phyloP scores from a whole-genome alignment of 2,329 filamentous ascomycete species.

The Tympanopsis confertula region DNA sequence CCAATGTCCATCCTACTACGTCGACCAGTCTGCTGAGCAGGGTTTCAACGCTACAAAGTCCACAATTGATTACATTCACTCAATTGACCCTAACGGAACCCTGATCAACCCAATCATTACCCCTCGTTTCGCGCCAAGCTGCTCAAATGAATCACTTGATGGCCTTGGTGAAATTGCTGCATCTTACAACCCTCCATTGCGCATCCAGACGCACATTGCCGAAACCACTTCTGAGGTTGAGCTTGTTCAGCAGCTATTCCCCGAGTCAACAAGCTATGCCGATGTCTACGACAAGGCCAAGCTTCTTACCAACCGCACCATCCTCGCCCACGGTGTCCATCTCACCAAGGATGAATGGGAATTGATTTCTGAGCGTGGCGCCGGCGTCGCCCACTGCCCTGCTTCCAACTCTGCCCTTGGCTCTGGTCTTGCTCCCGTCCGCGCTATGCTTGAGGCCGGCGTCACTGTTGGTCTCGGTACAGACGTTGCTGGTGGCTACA shows the following conservation, averaged over 20 bases:
- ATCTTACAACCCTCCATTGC: neutral
- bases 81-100: neutral
- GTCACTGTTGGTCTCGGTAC: slow-evolving; percentile 1
- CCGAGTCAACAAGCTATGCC: slow-evolving; percentile 1
- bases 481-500: slow-evolving; percentile 2
- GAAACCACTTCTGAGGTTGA: neutral
- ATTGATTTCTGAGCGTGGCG: neutral
- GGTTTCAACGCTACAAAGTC: neutral
- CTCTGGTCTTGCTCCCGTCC: neutral
- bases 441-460: neutral
- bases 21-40: neutral
- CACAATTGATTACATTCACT: neutral
- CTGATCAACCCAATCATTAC: slow-evolving; percentile 1
- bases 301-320: slow-evolving; percentile 1
- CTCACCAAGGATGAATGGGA: neutral
- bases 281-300: neutral
- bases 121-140: slow-evolving; percentile 1
- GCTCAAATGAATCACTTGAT: neutral
- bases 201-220: slow-evolving; percentile 1
- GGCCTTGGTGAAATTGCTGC: neutral
- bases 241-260: neutral
- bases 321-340: slow-evolving; percentile 1
- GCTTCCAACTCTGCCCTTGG: neutral
- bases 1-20: neutral
- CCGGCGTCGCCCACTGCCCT: neutral